These are phyloP conservation scores for Chondrostereum purpureum DNA, from an alignment of 1,284 basidiomycete genomes.

Conservation along the genomic window DNA sequence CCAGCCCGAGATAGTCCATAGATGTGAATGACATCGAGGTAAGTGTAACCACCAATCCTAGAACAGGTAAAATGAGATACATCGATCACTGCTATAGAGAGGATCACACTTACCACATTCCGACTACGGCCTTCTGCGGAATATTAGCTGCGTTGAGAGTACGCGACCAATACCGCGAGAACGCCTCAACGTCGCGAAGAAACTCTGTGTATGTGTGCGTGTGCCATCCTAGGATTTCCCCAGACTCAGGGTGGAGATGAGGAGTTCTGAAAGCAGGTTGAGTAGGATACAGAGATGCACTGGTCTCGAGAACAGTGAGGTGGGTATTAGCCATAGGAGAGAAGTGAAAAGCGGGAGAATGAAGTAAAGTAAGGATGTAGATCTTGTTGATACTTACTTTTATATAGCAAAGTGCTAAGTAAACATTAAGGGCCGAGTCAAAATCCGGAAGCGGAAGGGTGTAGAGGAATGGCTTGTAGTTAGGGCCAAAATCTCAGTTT, in stretches of 20 bases:
- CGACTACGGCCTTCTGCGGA: slow-evolving; percentile 49
- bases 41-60: slow-evolving; percentile 64
- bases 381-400: slow-evolving; percentile 7
- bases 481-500: slow-evolving; percentile 17
- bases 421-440: slow-evolving; percentile 6
- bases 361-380: not conserved
- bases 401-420: slow-evolving; percentile 5
- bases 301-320: slow-evolving; percentile 43
- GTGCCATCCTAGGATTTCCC: slow-evolving; percentile 36
- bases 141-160: slow-evolving; percentile 37
- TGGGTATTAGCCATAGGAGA: slow-evolving; percentile 35
- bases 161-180: slow-evolving; percentile 49
- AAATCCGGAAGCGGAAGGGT: slow-evolving; percentile 8
- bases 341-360: slow-evolving; percentile 1
- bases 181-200: slow-evolving; percentile 44
- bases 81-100: slow-evolving; percentile 8
- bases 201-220: slow-evolving; percentile 49
- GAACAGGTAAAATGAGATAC: too few species aligned
- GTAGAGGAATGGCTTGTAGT: slow-evolving; percentile 9
- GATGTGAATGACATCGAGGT: slow-evolving; percentile 61
- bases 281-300: slow-evolving; percentile 35
- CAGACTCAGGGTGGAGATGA: slow-evolving; percentile 26
- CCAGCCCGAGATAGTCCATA: slow-evolving; percentile 68
- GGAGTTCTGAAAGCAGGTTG: slow-evolving; percentile 47
- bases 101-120: slow-evolving; percentile 60